These are phyloP conservation scores for Hypoxylon sp. DNA, from an alignment of 2,329 filamentous ascomycete genomes.

Conservation along the genomic window DNA sequence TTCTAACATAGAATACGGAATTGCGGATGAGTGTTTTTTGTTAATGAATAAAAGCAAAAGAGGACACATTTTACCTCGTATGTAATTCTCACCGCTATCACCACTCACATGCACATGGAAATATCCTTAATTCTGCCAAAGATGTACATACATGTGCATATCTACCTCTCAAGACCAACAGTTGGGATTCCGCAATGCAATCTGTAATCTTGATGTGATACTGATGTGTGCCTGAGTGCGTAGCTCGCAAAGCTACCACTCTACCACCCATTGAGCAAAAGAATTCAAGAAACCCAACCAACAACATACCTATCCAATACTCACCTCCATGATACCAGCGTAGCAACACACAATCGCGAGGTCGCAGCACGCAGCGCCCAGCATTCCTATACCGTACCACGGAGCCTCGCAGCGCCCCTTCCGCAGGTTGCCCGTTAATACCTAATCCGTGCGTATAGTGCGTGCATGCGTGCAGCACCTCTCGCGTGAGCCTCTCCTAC, in stretches of 20 bases:
- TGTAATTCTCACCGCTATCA: not conserved
- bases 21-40: not conserved
- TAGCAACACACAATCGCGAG: not conserved
- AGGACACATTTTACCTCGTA: not conserved
- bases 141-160: conserved; percentile 5
- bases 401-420: not conserved
- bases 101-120: not conserved
- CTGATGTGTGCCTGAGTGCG: conserved; percentile 4
- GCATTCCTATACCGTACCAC: conserved; percentile 2
- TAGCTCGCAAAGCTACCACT: conserved; percentile 9
- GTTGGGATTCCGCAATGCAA: conserved; percentile 26
- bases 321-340: not conserved
- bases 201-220: conserved; percentile 21
- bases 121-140: not conserved
- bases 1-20: not conserved
- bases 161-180: conserved; percentile 5
- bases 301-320: not conserved
- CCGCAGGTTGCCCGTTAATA: not conserved
- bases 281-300: not conserved
- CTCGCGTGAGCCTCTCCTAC: not conserved
- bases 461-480: not conserved
- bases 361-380: not conserved
- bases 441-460: not conserved
- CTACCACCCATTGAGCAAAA: conserved; percentile 1
- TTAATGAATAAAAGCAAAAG: not conserved